phyloP scores from a whole-genome alignment of 2,329 filamentous ascomycete species.

The Pestalotiopsis fici region DNA sequence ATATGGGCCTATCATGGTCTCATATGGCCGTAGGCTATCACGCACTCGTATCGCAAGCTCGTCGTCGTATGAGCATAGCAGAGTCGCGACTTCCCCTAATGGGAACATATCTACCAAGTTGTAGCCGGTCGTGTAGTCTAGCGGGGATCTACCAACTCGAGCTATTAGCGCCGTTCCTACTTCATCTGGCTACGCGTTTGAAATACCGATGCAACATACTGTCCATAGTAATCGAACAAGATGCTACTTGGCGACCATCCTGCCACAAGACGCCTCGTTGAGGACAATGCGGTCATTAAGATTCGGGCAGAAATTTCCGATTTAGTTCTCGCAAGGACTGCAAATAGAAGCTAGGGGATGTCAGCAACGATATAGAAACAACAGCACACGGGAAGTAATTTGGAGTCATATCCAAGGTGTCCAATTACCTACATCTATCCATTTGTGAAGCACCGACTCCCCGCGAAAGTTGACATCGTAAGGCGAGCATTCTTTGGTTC shows the following conservation, averaged over 20 bases:
- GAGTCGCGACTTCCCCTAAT: not conserved
- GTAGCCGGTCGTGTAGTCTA: not conserved
- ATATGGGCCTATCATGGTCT: accelerated
- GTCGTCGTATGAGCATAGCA: not conserved
- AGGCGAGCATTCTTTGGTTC: not conserved
- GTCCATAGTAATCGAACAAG: not conserved
- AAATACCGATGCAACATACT: not conserved
- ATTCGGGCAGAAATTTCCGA: not conserved
- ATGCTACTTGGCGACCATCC: not conserved
- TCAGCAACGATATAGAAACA: not conserved
- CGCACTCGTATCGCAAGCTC: not conserved
- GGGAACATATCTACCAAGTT: not conserved
- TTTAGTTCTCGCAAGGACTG: not conserved
- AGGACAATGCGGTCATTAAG: not conserved
- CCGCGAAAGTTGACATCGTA: not conserved
- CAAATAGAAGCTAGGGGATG: not conserved
- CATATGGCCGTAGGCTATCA: not conserved
- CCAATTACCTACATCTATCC: not conserved
- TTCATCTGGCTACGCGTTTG: not conserved
- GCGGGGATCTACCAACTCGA: not conserved
- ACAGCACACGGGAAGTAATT: not conserved
- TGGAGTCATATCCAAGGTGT: not conserved
- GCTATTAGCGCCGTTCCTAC: not conserved
- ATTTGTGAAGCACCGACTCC: not conserved
- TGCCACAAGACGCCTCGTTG: not conserved